Evolutionary conservation across 441 rosid species (phyloP).

Genomic region (Croton laevigatus): DNA sequence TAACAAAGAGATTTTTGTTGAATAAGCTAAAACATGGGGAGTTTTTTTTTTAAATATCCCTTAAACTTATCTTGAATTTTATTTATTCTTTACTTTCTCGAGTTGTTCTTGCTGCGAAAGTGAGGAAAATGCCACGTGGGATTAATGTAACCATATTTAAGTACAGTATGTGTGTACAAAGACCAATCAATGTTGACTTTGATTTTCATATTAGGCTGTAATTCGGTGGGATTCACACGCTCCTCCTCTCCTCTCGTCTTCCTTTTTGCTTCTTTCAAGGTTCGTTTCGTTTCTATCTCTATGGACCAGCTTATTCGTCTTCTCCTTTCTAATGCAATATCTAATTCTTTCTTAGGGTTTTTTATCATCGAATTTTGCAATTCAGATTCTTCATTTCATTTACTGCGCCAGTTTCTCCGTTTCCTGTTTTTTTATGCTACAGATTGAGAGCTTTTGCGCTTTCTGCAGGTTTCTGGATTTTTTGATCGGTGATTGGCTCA

Average conservation of each 20-base stretch:
- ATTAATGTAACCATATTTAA: not conserved
- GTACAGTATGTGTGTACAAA: not conserved
- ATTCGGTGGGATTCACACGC: conserved; percentile 27
- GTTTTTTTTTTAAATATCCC: too few relatives aligned
- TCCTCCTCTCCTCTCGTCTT: not conserved
- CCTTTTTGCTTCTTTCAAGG: not conserved
- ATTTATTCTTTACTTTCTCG: too few relatives aligned
- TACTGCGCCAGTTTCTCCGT: not conserved
- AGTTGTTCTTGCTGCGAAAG: not conserved
- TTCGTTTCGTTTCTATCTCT: not conserved
- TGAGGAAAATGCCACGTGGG: not conserved
- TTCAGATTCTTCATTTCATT: not conserved
- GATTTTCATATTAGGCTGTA: not conserved
- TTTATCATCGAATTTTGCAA: not conserved
- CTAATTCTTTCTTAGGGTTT: not conserved
- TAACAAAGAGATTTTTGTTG: too few relatives aligned
- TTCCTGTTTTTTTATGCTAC: not conserved
- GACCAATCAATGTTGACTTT: conserved; percentile 5
- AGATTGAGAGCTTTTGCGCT: not conserved
- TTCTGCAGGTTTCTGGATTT: not conserved
- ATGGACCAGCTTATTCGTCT: not conserved
- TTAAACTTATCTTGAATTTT: too few relatives aligned
- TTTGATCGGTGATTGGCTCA: conserved; percentile 1
- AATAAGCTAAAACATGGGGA: too few relatives aligned
- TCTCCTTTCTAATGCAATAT: not conserved